Evolutionary conservation across 129 eudicot genomes (phyloP), one percentile per base, ranked within the genome.

Genomic region (Rutidosis leptorrhynchoides): DNA sequence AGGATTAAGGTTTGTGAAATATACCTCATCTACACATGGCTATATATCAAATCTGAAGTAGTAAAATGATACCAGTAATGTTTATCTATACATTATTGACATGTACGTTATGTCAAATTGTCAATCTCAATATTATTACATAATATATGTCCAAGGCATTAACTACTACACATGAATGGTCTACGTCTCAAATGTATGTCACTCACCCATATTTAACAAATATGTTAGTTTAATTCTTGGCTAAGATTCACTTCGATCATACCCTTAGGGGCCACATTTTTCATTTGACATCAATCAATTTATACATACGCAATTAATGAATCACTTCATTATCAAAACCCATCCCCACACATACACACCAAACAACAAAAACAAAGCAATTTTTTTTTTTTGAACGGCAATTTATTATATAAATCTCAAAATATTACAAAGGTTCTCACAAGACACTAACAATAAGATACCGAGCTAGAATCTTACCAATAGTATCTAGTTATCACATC

Each of bases 221-320:
- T 68, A 51, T 54, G 64, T 51, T 40, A 2, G 4, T 11, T 10
- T 11, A 37, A 37, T 35, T 75, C 69, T 15, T 60, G 79, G 79
- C 64, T 68, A 60, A 28, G 37, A 75, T 75, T 75, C 74, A 75
- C 60, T 35, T 60, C 60, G 23, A 67, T 68, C 68, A 10, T 67
- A 46, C 67, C n/a, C n/a, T 25, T 33, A 46, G 48, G 64, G 79
- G 35, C 79, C 79, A 59, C 69, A 25, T 26, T 74, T 35, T 11
- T n/a, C 67, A 42, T 43, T 43, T 32, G 22, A 45, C 48, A 43
- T 71, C 43, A 75, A 75, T 74, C 24, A 74, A 66, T 74, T 46
- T 56, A 66, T 74, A 68, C 62, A 58, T 45, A 75, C 56, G 30
- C 35, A 74, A 46, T 46, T 42, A 65, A 29, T 54, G 35, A 25